Percentiles rank a stretch among this genome's conserved stretches.
Conservation (phyloP, 129 eudicot genomes). For the Sambucus nigra region DNA sequence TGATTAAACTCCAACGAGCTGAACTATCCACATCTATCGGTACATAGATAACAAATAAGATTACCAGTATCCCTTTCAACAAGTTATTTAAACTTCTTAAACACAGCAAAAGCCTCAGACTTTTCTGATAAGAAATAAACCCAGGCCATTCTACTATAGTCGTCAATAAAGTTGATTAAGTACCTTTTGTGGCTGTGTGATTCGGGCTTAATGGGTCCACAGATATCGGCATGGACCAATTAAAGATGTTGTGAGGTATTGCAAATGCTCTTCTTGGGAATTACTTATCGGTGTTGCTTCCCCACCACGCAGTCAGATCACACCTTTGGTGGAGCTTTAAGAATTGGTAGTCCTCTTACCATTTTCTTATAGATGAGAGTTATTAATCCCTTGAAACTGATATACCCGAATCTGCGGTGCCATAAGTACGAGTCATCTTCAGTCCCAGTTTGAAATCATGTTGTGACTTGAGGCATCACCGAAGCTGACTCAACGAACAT, state of each 20-base stretch:
- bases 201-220: conserved; percentile 9
- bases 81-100: conserved; percentile 3
- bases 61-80: conserved; percentile 1
- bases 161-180: conserved; percentile 8
- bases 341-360: not conserved
- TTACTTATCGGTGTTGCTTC: conserved; percentile 5
- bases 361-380: not conserved
- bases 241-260: not conserved
- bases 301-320: conserved; percentile 4
- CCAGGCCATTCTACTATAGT: conserved; percentile 8
- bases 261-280: conserved; percentile 7
- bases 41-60: not conserved
- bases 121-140: too few relatives aligned
- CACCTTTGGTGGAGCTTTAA: not conserved
- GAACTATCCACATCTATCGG: not conserved
- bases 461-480: not conserved
- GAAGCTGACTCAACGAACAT: not conserved
- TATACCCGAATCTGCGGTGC: conserved; percentile 3
- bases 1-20: not conserved
- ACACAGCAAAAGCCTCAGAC: conserved; percentile 1
- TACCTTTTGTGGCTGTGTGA: conserved; percentile 12
- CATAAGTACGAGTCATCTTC: not conserved
- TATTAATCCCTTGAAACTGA: not conserved
- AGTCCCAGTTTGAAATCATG: not conserved
- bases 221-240: conserved; percentile 8